Conservation (phyloP, 495 filamentous ascomycete species). For the Endocarpon pusillum region DNA sequence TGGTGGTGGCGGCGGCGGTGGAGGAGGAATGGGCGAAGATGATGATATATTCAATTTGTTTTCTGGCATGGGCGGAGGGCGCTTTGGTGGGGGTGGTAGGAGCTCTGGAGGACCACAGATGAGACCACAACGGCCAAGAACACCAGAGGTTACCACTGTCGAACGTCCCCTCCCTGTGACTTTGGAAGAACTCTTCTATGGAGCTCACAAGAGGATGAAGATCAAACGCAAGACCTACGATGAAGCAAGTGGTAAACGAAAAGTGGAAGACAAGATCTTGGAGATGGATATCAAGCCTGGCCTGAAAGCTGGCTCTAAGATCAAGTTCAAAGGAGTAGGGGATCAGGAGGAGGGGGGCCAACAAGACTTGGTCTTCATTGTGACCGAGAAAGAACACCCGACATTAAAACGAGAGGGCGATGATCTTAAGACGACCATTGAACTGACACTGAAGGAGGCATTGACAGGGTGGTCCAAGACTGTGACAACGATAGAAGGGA, state of each 20-base stretch:
- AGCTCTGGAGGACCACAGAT: conserved; percentile 27
- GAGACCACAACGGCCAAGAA: conserved; percentile 30
- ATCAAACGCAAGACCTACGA: conserved; percentile 95
- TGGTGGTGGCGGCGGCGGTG: conserved; percentile 31
- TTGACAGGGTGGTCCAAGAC: conserved; percentile 85
- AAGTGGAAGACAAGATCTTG: conserved; percentile 69
- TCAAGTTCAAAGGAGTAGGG: conserved; percentile 89
- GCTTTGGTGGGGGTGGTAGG: conserved; percentile 22
- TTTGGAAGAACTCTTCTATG: conserved; percentile 73
- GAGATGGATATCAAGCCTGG: conserved; percentile 92
- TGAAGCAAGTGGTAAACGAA: conserved; percentile 56
- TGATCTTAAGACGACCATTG: conserved; percentile 58
- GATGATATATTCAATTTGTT: conserved; percentile 36
- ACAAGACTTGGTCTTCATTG: conserved; percentile 87
- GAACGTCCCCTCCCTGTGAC: conserved; percentile 68
- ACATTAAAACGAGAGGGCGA: conserved; percentile 73
- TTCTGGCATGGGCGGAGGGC: conserved; percentile 19
- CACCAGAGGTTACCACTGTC: conserved; percentile 79
- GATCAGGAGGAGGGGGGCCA: conserved; percentile 96
- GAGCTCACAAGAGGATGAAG: conserved; percentile 86
- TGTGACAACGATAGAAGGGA: conserved; percentile 84
- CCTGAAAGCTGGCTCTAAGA: conserved; percentile 88
- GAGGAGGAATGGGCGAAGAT: conserved; percentile 31
- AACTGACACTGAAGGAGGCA: conserved; percentile 87
- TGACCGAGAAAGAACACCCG: conserved; percentile 74